These are phyloP conservation scores for Cylindrotheca closterium DNA, from an alignment of 108 stramenopile species.

Conservation along the genomic window DNA sequence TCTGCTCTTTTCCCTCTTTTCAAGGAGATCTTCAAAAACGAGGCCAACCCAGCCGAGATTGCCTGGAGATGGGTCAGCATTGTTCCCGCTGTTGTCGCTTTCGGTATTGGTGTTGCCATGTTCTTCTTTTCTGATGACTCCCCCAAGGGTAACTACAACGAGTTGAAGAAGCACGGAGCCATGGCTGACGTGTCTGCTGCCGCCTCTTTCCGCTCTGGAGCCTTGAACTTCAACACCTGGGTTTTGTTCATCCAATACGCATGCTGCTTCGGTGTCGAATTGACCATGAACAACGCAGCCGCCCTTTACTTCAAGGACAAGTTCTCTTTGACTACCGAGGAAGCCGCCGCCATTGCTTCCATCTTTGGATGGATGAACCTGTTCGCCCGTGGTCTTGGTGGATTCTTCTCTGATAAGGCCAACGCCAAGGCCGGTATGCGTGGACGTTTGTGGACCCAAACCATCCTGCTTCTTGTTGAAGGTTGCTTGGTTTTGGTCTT, in stretches of 20 bases:
- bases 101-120: slow-evolving; percentile 43
- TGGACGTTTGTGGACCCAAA: slow-evolving; percentile 59
- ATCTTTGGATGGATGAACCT: slow-evolving; percentile 84
- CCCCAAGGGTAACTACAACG: slow-evolving; percentile 85
- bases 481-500: slow-evolving; percentile 69
- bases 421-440: slow-evolving; percentile 52
- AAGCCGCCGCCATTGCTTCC: slow-evolving; percentile 71
- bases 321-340: slow-evolving; percentile 60
- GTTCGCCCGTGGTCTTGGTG: slow-evolving; percentile 68
- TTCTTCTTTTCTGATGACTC: slow-evolving; percentile 68
- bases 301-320: slow-evolving; percentile 76
- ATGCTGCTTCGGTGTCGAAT: slow-evolving; percentile 90
- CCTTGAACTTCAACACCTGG: slow-evolving; percentile 84
- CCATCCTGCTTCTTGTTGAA: slow-evolving; percentile 50
- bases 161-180: slow-evolving; percentile 69
- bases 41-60: slow-evolving; percentile 56
- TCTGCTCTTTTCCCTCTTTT: slow-evolving; percentile 61
- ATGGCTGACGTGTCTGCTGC: slow-evolving; percentile 77
- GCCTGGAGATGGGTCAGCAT: slow-evolving; percentile 78
- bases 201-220: slow-evolving; percentile 64
- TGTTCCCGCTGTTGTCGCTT: slow-evolving; percentile 71
- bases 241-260: slow-evolving; percentile 86
- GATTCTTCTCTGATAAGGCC: slow-evolving; percentile 46
- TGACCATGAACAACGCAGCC: slow-evolving; percentile 88
- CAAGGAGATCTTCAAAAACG: slow-evolving; percentile 40